Conservation (phyloP, 805 yeast species). For the Starmerella vaccinii region DNA sequence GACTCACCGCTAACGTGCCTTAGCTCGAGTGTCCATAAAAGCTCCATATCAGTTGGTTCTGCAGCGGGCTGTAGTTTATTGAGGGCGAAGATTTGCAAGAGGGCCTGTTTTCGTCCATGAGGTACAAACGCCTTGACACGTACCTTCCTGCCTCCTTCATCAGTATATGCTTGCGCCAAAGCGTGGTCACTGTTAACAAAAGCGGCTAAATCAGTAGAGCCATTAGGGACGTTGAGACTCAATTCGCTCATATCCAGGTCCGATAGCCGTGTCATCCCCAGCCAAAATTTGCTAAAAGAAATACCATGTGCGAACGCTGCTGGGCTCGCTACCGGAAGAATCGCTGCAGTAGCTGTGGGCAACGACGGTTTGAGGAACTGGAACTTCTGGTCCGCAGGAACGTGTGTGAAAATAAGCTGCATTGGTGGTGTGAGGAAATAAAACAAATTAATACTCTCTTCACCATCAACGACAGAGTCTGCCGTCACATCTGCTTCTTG, state of each 20-base stretch:
- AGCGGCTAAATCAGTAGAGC: conserved; percentile 56
- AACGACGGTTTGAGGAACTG: conserved; percentile 80
- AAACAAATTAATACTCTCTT: conserved; percentile 38
- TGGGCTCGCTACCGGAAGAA: conserved; percentile 80
- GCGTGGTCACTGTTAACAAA: conserved; percentile 41
- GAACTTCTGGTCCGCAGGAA: conserved; percentile 65
- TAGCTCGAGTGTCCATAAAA: conserved; percentile 64
- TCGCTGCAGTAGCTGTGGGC: conserved; percentile 63
- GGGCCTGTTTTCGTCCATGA: conserved; percentile 54
- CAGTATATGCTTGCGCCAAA: conserved; percentile 70
- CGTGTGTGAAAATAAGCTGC: conserved; percentile 69
- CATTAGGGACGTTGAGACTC: conserved; percentile 55
- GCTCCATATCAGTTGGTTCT: conserved; percentile 41
- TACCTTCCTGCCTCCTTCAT: conserved; percentile 47
- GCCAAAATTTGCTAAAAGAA: conserved; percentile 57
- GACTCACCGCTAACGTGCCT: conserved; percentile 55
- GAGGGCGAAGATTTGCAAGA: conserved; percentile 53
- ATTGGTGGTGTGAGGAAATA: conserved; percentile 75
- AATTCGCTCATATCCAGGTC: conserved; percentile 75
- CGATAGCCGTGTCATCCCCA: conserved; percentile 59
- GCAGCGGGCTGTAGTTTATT: conserved; percentile 13
- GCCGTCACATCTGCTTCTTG: background rate
- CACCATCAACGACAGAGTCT: background rate
- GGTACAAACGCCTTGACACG: conserved; percentile 78
- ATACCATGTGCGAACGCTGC: conserved; percentile 56